A percentile compares a stretch with the other conserved stretches of the same genome.
phyloP scores from a whole-genome alignment of 192 early-diverging fungal species.

The Nowakowskiella sp. region DNA sequence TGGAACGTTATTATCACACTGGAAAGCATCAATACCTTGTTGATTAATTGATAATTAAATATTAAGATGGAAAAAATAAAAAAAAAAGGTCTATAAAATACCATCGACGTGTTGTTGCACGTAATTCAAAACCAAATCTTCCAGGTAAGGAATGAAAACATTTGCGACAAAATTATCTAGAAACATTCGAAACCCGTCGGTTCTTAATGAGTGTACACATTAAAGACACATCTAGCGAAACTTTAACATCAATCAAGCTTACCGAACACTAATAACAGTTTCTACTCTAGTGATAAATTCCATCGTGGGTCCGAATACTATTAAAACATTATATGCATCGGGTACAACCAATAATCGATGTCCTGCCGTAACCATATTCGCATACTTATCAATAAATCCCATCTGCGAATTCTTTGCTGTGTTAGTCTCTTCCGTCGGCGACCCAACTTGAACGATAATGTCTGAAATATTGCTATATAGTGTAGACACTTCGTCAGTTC shows the following conservation, averaged over 20 bases:
- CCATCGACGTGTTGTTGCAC: slow-evolving; percentile 60
- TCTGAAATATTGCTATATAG: too few relatives aligned
- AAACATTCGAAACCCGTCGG: slow-evolving; percentile 53
- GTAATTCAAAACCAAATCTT: slow-evolving; percentile 71
- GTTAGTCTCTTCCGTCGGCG: too few relatives aligned
- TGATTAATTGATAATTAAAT: slow-evolving; percentile 35
- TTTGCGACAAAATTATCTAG: slow-evolving; percentile 71
- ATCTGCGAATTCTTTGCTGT: slow-evolving; percentile 2
- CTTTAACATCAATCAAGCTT: slow-evolving; percentile 12
- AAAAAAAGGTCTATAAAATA: slow-evolving; percentile 4
- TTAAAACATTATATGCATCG: slow-evolving; percentile 60
- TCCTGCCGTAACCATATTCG: slow-evolving; percentile 43
- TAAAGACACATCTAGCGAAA: slow-evolving; percentile 1
- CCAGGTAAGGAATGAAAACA: slow-evolving; percentile 76
- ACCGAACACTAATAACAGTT: slow-evolving; percentile 41
- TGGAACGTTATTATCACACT: slow-evolving; percentile 27
- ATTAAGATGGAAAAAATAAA: slow-evolving; percentile 10
- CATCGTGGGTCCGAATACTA: slow-evolving; percentile 61
- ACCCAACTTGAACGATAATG: too few relatives aligned
- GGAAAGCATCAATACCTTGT: slow-evolving; percentile 47
- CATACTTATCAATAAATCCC: slow-evolving; percentile 57
- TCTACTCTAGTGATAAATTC: slow-evolving; percentile 52
- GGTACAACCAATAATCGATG: slow-evolving; percentile 60
- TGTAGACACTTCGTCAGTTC: too few relatives aligned
- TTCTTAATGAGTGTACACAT: slow-evolving; percentile 12